These are phyloP conservation scores for Zasmidium angulare DNA, from an alignment of 2,329 filamentous ascomycete genomes.

Conservation along the genomic window DNA sequence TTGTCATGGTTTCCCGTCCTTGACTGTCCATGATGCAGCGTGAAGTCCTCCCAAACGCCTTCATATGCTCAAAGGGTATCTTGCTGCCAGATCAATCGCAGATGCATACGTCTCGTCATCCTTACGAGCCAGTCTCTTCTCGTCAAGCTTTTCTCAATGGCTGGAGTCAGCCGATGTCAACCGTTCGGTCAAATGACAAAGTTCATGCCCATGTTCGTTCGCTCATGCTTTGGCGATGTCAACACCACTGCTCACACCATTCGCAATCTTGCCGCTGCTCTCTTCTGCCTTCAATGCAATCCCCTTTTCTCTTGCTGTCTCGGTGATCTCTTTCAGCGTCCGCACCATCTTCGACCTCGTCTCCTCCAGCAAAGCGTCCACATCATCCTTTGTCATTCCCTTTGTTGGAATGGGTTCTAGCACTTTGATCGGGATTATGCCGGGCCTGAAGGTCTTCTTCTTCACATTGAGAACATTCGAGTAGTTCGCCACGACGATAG, in stretches of 20 bases:
- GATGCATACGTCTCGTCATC: not conserved
- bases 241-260: slow-evolving; percentile 20
- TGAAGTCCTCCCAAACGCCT: not conserved
- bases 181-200: not conserved
- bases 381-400: slow-evolving; percentile 70
- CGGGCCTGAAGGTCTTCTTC: slow-evolving; percentile 42
- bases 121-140: not conserved
- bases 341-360: slow-evolving; percentile 75
- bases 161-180: too few relatives aligned
- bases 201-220: too few relatives aligned
- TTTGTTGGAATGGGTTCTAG: slow-evolving; percentile 77
- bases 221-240: slow-evolving; percentile 12
- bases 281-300: slow-evolving; percentile 19
- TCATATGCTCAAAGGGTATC: not conserved
- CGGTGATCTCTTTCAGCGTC: slow-evolving; percentile 48
- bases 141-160: too few relatives aligned
- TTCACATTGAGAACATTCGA: slow-evolving; percentile 48
- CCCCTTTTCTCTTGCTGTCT: slow-evolving; percentile 29
- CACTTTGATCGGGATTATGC: slow-evolving; percentile 64
- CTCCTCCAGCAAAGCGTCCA: slow-evolving; percentile 68
- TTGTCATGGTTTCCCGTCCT: not conserved
- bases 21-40: not conserved
- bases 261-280: slow-evolving; percentile 11
- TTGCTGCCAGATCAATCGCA: not conserved
- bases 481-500: slow-evolving; percentile 61